Evolutionary conservation across 805 yeast genomes (phyloP).

Genomic region (Schizosaccharomyces pombe): DNA sequence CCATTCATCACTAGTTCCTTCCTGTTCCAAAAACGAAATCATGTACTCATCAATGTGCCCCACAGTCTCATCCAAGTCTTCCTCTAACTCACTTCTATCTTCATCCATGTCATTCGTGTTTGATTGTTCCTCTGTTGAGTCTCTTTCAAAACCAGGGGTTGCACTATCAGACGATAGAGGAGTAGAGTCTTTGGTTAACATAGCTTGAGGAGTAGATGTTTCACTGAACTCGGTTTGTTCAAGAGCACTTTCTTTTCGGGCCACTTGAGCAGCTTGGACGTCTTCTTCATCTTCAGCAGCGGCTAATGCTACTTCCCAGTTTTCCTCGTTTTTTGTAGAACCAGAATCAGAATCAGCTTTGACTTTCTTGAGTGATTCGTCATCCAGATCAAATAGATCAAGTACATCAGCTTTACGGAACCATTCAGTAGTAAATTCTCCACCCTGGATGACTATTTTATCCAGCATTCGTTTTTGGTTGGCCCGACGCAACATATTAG

Average conservation of each 20-base stretch:
- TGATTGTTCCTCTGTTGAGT: slow-evolving; percentile 4
- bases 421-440: slow-evolving; percentile 94
- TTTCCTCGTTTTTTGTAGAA: background rate
- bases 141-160: slow-evolving; percentile 13
- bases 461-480: slow-evolving; percentile 85
- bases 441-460: slow-evolving; percentile 87
- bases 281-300: slow-evolving; percentile 11
- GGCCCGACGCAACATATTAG: slow-evolving; percentile 79
- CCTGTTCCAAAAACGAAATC: slow-evolving; percentile 74
- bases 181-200: slow-evolving; percentile 11
- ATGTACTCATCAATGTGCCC: slow-evolving; percentile 88
- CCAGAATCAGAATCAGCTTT: background rate
- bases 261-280: slow-evolving; percentile 18
- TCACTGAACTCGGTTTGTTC: background rate
- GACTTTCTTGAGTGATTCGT: slow-evolving; percentile 9
- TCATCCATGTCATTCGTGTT: background rate
- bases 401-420: slow-evolving; percentile 67
- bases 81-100: slow-evolving; percentile 8
- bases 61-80: slow-evolving; percentile 25
- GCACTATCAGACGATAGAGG: slow-evolving; percentile 7
- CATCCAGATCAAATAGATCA: slow-evolving; percentile 53
- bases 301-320: slow-evolving; percentile 4
- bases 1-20: slow-evolving; percentile 3
- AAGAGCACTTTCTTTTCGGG: slow-evolving; percentile 15
- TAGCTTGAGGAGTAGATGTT: background rate